phyloP scores from a whole-genome alignment of 176 grass and related monocot genomes.

The Zizania latifolia region DNA sequence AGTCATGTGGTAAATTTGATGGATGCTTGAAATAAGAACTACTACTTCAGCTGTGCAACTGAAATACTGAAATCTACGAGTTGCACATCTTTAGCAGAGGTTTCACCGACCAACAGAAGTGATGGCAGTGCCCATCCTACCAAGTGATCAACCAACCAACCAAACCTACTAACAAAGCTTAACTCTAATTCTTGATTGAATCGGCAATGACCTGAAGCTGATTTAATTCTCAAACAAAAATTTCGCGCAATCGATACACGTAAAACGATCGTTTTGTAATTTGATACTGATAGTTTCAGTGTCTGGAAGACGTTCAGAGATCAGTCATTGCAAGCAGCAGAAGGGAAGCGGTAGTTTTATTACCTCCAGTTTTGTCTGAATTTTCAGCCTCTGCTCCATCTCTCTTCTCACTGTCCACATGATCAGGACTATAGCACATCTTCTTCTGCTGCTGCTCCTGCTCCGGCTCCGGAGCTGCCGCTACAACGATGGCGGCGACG shows the following conservation, averaged over 20 bases:
- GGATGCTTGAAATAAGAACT: no score
- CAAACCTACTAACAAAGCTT: neutral
- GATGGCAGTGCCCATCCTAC: no score
- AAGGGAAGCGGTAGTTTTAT: neutral
- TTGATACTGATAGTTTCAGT: no score
- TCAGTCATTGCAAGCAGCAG: neutral
- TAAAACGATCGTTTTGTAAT: no score
- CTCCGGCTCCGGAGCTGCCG: neutral
- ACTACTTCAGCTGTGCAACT: no score
- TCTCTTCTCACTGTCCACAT: neutral
- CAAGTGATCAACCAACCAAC: neutral
- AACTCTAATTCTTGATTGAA: neutral
- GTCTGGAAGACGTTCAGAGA: neutral
- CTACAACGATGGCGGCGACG: neutral
- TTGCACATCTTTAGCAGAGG: no score
- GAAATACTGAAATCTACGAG: no score
- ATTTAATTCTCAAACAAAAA: neutral
- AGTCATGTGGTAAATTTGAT: no score
- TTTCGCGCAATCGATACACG: neutral
- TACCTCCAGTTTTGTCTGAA: slow-evolving; percentile 13
- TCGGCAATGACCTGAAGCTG: neutral
- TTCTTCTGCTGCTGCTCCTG: no score
- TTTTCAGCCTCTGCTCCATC: neutral
- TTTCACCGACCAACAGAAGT: no score
- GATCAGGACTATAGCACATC: neutral